A percentile compares a stretch with the other conserved stretches of the same genome.
Conservation (phyloP, 768 basidiomycete species). For the Heimioporus sp. region DNA sequence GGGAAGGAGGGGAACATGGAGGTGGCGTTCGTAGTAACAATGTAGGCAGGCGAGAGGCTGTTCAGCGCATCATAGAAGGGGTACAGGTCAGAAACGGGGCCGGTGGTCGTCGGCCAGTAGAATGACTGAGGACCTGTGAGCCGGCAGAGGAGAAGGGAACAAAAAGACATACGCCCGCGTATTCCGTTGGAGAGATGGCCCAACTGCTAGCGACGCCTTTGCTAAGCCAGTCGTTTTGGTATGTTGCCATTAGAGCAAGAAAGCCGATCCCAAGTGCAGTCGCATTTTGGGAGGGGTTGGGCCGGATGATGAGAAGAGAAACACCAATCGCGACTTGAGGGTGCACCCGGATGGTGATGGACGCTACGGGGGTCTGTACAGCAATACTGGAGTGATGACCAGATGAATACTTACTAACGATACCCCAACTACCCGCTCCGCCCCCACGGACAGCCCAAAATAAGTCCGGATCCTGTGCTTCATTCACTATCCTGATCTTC, state of each 20-base stretch:
- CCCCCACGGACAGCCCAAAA: constrained; percentile 57
- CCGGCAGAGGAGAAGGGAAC: not conserved
- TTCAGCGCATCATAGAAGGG: constrained; percentile 18
- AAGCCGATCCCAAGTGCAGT: constrained; percentile 17
- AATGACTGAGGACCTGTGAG: constrained; percentile 6
- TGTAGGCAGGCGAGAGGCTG: constrained; percentile 13
- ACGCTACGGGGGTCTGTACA: constrained; percentile 7
- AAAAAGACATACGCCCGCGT: constrained; percentile 13
- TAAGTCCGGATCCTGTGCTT: constrained; percentile 41
- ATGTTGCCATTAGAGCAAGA: constrained; percentile 14
- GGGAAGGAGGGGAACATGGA: constrained; percentile 8
- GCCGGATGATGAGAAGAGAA: constrained; percentile 10
- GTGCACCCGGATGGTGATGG: constrained; percentile 13
- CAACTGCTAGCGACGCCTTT: constrained; percentile 10
- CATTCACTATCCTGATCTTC: constrained; percentile 37
- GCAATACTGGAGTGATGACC: not conserved
- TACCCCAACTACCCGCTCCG: constrained; percentile 50
- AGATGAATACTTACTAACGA: constrained; percentile 31
- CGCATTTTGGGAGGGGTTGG: constrained; percentile 9
- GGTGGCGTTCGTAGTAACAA: constrained; percentile 14
- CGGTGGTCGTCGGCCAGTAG: constrained; percentile 10
- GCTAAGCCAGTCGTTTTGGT: constrained; percentile 13
- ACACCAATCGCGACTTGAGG: constrained; percentile 11
- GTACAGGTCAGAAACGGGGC: constrained; percentile 6
- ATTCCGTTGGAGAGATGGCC: constrained; percentile 2